phyloP scores from a whole-genome alignment of 1,139 yeast species.

The Debaryomyces subglobosus region DNA sequence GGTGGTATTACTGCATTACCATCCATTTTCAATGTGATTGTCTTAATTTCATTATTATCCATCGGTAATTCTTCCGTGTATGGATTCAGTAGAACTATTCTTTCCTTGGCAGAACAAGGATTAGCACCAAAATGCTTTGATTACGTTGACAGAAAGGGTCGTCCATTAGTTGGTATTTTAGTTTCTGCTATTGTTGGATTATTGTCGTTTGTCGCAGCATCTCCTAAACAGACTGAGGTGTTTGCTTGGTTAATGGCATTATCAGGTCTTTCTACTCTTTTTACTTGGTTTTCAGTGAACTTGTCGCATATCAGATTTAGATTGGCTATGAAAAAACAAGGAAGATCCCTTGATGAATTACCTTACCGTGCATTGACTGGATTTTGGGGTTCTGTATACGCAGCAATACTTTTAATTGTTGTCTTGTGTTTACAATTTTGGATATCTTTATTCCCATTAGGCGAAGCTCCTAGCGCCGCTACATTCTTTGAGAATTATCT shows the following conservation, averaged over 20 bases:
- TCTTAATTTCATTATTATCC: slow-evolving; percentile 44
- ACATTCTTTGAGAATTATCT: slow-evolving; percentile 39
- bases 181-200: slow-evolving; percentile 40
- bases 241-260: slow-evolving; percentile 47
- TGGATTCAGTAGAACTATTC: slow-evolving; percentile 47
- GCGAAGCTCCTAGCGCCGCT: slow-evolving; percentile 30
- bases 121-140: slow-evolving; percentile 39
- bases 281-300: slow-evolving; percentile 47
- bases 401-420: slow-evolving; percentile 31
- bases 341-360: slow-evolving; percentile 34
- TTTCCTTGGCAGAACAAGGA: slow-evolving; percentile 45
- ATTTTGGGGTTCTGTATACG: slow-evolving; percentile 39
- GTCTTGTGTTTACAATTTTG: slow-evolving; percentile 47
- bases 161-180: slow-evolving; percentile 45
- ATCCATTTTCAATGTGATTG: slow-evolving; percentile 46
- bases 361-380: slow-evolving; percentile 45
- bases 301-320: slow-evolving; percentile 44
- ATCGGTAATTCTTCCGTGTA: slow-evolving; percentile 50
- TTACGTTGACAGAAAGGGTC: slow-evolving; percentile 44
- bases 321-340: slow-evolving; percentile 36
- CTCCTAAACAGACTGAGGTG: slow-evolving; percentile 38
- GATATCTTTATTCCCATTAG: slow-evolving; percentile 44
- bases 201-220: slow-evolving; percentile 46
- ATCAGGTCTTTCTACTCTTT: slow-evolving; percentile 44
- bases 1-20: slow-evolving; percentile 47